Conservation (phyloP, 495 filamentous ascomycete genomes). For the Trichoderma virens region DNA sequence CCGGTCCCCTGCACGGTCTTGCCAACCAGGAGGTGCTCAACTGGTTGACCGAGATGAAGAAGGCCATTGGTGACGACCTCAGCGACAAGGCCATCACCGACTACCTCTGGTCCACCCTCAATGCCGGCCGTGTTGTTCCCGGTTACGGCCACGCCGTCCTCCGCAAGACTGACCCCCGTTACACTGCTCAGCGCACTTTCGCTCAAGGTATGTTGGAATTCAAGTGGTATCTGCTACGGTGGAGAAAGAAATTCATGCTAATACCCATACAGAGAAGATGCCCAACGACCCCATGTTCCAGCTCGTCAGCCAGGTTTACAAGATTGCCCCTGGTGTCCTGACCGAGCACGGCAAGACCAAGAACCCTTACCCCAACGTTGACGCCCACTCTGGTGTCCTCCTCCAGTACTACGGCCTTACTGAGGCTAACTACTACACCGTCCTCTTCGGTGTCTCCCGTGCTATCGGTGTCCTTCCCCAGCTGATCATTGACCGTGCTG, state of each 20-base stretch:
- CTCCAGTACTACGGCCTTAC: slow-evolving; percentile 99
- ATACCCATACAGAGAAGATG: slow-evolving; percentile 46
- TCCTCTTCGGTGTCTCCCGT: slow-evolving; percentile 96
- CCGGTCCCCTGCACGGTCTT: slow-evolving; percentile 95
- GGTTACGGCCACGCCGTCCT: slow-evolving; percentile 98
- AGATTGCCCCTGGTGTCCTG: slow-evolving; percentile 94
- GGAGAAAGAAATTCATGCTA: slow-evolving; percentile 10
- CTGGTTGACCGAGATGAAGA: slow-evolving; percentile 99
- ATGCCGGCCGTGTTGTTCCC: slow-evolving; percentile 89
- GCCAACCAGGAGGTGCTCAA: slow-evolving; percentile 99
- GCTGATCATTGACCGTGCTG: slow-evolving; percentile 97
- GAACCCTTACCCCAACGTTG: slow-evolving; percentile 52
- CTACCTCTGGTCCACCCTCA: slow-evolving; percentile 97
- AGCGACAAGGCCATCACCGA: slow-evolving; percentile 92
- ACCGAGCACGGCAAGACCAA: slow-evolving; percentile 99
- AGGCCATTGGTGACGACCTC: slow-evolving; percentile 82
- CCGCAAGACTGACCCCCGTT: slow-evolving; percentile 98
- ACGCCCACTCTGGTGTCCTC: slow-evolving; percentile 87
- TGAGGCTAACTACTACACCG: slow-evolving; percentile 99
- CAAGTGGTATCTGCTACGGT: neutral
- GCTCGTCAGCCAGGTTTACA: slow-evolving; percentile 98
- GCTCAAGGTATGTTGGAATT: slow-evolving; percentile 56
- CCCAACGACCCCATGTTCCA: slow-evolving; percentile 98
- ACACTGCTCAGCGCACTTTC: slow-evolving; percentile 94
- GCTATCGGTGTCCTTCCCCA: slow-evolving; percentile 97